A percentile compares a stretch with the other conserved stretches of the same genome.
These are phyloP conservation scores for Microstroma glucosiphilum DNA, from an alignment of 1,284 basidiomycete species.

Conservation along the genomic window DNA sequence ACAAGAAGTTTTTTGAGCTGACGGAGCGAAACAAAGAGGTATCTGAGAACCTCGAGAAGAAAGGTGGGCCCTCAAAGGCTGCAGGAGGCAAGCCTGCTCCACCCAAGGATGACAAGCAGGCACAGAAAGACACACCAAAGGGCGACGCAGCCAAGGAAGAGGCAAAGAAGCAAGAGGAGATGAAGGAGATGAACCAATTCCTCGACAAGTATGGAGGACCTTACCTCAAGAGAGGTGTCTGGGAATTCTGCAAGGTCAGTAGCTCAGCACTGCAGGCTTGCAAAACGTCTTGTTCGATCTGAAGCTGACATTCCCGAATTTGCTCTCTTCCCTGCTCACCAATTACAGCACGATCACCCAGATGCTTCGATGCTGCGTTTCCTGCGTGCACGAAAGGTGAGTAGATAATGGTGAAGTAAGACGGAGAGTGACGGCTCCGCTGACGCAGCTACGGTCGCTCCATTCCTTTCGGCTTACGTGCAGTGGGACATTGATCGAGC, in stretches of 20 bases:
- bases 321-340: not conserved
- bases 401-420: not conserved
- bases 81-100: conserved; percentile 16
- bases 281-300: no score
- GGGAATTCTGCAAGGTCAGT: conserved; percentile 28
- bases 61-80: conserved; percentile 27
- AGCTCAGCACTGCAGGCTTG: conserved; percentile 12
- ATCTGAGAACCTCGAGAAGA: conserved; percentile 33
- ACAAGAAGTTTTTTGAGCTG: conserved; percentile 37
- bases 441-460: not conserved
- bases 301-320: no score
- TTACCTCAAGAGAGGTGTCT: conserved; percentile 36
- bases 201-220: conserved; percentile 47
- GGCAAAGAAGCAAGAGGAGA: conserved; percentile 39
- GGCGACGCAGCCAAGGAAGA: conserved; percentile 48
- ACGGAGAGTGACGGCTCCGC: not conserved
- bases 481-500: conserved; percentile 49
- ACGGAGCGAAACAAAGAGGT: conserved; percentile 39
- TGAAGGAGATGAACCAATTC: conserved; percentile 40
- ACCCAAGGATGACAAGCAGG: conserved; percentile 25
- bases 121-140: conserved; percentile 42
- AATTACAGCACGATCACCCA: conserved; percentile 32
- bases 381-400: conserved; percentile 45
- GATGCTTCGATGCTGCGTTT: conserved; percentile 48
- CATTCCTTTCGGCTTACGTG: not conserved